Conservation (phyloP, 1,284 basidiomycete genomes). For the Tremellales sp. region DNA sequence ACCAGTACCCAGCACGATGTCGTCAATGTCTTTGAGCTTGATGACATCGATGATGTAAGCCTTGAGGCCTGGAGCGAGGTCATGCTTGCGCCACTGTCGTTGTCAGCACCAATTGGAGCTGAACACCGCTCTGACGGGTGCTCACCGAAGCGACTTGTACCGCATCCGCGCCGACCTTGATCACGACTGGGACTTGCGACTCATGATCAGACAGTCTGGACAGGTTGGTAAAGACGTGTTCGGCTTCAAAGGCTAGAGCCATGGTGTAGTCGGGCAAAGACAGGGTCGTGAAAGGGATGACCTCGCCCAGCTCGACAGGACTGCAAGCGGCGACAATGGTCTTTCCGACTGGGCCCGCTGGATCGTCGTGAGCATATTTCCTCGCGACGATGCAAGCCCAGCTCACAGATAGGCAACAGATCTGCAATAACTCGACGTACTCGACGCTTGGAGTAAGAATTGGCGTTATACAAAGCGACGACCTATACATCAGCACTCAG, state of each 20-base stretch:
- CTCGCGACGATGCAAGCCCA: no score
- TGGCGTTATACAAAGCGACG: constrained; percentile 74
- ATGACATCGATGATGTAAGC: constrained; percentile 46
- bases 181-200: constrained; percentile 41
- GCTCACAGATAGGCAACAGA: constrained; percentile 68
- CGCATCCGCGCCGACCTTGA: constrained; percentile 40
- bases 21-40: constrained; percentile 62
- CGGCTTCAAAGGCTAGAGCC: constrained; percentile 38
- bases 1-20: constrained; percentile 73
- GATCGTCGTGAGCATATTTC: no score
- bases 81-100: constrained; percentile 38
- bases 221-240: constrained; percentile 43
- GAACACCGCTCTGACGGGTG: constrained; percentile 1
- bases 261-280: constrained; percentile 40
- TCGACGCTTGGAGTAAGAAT: constrained; percentile 66
- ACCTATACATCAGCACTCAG: constrained; percentile 52
- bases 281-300: constrained; percentile 59
- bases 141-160: constrained; percentile 42
- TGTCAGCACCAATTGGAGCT: constrained; percentile 2
- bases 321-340: constrained; percentile 54
- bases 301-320: constrained; percentile 63
- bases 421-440: constrained; percentile 56
- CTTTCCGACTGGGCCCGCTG: constrained; percentile 58
- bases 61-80: constrained; percentile 31
- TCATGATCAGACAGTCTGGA: constrained; percentile 39